Percentiles rank a stretch among this genome's conserved stretches.
phyloP scores from a whole-genome alignment of 164 flowering plant genomes.

The Piper betle region DNA sequence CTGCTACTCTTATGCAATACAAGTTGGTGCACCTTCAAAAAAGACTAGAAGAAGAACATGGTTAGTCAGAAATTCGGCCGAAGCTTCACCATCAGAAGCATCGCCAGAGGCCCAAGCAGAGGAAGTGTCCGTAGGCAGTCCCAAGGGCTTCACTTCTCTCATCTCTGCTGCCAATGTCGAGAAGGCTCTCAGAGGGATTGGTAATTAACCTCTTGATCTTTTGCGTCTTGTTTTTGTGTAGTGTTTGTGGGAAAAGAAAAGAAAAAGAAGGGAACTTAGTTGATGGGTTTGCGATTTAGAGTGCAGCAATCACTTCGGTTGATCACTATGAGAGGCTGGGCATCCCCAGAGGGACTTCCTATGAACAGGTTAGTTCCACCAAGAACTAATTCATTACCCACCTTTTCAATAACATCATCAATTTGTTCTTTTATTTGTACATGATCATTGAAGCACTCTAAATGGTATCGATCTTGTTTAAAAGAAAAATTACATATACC shows the following conservation, averaged over 20 bases:
- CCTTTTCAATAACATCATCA: too few relatives aligned
- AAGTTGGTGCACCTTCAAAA: background rate
- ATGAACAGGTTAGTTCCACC: slow-evolving; percentile 37
- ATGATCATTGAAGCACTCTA: too few relatives aligned
- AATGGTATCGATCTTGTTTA: too few relatives aligned
- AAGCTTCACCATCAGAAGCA: slow-evolving; percentile 14
- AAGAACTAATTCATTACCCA: background rate
- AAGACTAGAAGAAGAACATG: background rate
- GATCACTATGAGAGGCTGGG: slow-evolving; percentile 74
- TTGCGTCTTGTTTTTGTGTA: background rate
- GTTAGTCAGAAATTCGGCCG: slow-evolving; percentile 9
- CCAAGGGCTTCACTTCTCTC: slow-evolving; percentile 37
- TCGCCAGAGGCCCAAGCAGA: slow-evolving; percentile 12
- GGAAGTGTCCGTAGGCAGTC: slow-evolving; percentile 33
- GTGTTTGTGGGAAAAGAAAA: background rate
- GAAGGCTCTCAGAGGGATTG: slow-evolving; percentile 70
- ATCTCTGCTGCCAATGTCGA: slow-evolving; percentile 69
- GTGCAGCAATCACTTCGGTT: slow-evolving; percentile 79
- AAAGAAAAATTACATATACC: background rate
- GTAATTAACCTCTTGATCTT: slow-evolving; percentile 16
- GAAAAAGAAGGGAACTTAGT: slow-evolving; percentile 2
- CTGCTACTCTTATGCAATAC: background rate
- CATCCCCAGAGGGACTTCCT: slow-evolving; percentile 41
- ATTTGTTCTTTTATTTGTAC: too few relatives aligned
- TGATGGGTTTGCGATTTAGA: slow-evolving; percentile 25